These are phyloP conservation scores for Acorus gramineus DNA, from an alignment of 106 monocot genomes.

Conservation along the genomic window DNA sequence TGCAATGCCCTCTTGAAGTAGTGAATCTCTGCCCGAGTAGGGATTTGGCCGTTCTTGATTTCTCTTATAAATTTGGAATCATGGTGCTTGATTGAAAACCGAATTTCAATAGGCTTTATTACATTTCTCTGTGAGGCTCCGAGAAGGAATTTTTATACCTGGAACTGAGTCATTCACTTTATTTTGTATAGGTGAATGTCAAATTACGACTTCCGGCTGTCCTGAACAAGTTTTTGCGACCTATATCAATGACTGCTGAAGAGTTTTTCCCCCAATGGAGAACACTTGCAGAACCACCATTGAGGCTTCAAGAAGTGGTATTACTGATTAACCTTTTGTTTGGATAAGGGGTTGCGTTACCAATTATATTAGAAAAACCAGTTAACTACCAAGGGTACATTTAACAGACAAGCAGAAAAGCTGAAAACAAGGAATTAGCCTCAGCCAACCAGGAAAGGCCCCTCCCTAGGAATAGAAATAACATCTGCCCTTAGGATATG, in stretches of 20 bases:
- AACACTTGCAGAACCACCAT: slow-evolving; percentile 72
- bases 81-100: slow-evolving; percentile 3
- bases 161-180: not conserved
- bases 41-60: slow-evolving; percentile 90
- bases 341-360: too few relatives aligned
- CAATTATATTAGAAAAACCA: too few relatives aligned
- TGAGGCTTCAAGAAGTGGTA: slow-evolving; percentile 99
- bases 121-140: too few relatives aligned
- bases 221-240: slow-evolving; percentile 87
- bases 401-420: too few relatives aligned
- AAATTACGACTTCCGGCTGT: slow-evolving; percentile 79
- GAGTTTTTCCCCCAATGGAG: slow-evolving; percentile 97
- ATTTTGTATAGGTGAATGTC: slow-evolving; percentile 53
- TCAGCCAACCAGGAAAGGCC: too few relatives aligned
- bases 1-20: slow-evolving; percentile 94
- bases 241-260: slow-evolving; percentile 58
- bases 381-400: too few relatives aligned
- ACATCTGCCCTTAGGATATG: too few relatives aligned
- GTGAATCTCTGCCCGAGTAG: slow-evolving; percentile 84
- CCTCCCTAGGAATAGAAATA: too few relatives aligned
- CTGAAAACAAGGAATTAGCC: too few relatives aligned
- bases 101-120: too few relatives aligned
- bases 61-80: slow-evolving; percentile 75
- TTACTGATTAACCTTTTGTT: too few relatives aligned
- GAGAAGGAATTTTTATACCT: not conserved